Conservation (phyloP, 306 rosid species). For the Rubus parviflorus region DNA sequence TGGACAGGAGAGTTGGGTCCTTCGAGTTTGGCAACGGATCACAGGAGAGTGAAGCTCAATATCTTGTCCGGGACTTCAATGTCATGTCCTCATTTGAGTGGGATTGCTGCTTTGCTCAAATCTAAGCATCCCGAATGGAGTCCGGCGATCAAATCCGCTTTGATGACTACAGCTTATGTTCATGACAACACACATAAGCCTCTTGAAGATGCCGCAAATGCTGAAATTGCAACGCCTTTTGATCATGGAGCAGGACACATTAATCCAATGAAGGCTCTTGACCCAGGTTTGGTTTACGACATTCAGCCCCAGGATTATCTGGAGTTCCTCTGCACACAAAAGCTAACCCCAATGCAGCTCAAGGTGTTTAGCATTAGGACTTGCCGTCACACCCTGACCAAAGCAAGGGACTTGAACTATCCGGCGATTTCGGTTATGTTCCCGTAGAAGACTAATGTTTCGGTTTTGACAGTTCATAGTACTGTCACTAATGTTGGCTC, state of each 20-base stretch:
- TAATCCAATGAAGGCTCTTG: conserved; percentile 76
- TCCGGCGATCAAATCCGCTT: conserved; percentile 85
- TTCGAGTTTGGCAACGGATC: conserved; percentile 68
- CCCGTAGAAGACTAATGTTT: conserved; percentile 46
- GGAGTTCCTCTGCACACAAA: conserved; percentile 82
- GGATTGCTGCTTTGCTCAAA: conserved; percentile 79
- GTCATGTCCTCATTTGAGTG: conserved; percentile 99
- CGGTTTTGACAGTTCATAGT: conserved; percentile 51
- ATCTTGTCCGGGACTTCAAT: conserved; percentile 93
- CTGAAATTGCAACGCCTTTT: conserved; percentile 50
- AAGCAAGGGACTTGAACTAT: conserved; percentile 72
- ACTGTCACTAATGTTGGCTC: conserved; percentile 83
- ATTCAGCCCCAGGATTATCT: conserved; percentile 80
- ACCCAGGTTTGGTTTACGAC: conserved; percentile 86
- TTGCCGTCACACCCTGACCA: conserved; percentile 50
- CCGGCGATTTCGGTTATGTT: conserved; percentile 83
- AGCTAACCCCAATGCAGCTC: conserved; percentile 49
- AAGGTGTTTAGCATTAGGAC: conserved; percentile 62
- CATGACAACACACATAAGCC: conserved; percentile 75
- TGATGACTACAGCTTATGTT: conserved; percentile 96
- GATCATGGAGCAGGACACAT: conserved; percentile 97
- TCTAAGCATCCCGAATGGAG: conserved; percentile 87
- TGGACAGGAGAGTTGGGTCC: conserved; percentile 80
- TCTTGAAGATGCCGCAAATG: conserved; percentile 52
- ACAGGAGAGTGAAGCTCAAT: conserved; percentile 71